phyloP scores from a whole-genome alignment of 768 basidiomycete genomes.

The Rickenella mellea region DNA sequence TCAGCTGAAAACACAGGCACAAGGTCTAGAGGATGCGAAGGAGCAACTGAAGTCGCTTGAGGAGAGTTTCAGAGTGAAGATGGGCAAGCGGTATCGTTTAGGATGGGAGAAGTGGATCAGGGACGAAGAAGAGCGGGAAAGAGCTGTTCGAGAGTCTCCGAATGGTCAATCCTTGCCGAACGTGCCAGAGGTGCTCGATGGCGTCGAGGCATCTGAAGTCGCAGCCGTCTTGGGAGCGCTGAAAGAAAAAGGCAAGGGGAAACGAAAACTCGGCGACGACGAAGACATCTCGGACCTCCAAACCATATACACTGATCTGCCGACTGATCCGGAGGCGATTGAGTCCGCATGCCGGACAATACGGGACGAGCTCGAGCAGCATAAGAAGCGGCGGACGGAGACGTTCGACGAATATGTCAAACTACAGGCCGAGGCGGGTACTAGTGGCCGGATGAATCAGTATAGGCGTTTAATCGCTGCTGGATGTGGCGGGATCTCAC shows the following conservation, averaged over 20 bases:
- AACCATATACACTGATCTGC: conserved; percentile 45
- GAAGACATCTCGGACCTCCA: conserved; percentile 62
- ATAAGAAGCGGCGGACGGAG: conserved; percentile 57
- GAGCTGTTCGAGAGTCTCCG: conserved; percentile 49
- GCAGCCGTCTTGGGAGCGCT: conserved; percentile 28
- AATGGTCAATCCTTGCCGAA: conserved; percentile 42
- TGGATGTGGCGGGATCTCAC: conserved; percentile 79
- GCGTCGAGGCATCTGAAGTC: conserved; percentile 28
- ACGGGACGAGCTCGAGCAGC: conserved; percentile 54
- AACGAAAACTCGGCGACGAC: conserved; percentile 37
- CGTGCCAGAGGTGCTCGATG: conserved; percentile 32
- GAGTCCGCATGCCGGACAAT: conserved; percentile 48
- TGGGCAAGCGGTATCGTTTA: conserved; percentile 71
- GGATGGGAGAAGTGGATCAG: conserved; percentile 94
- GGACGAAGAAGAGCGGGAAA: conserved; percentile 76
- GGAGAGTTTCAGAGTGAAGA: conserved; percentile 56
- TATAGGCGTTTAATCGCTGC: conserved; percentile 85
- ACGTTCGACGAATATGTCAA: conserved; percentile 69
- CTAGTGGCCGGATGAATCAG: conserved; percentile 79
- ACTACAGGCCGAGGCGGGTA: conserved; percentile 85
- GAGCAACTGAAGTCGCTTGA: conserved; percentile 53
- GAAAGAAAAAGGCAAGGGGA: conserved; percentile 42
- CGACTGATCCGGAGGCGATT: conserved; percentile 46
- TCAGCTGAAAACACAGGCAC: conserved; percentile 61
- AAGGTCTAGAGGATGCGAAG: conserved; percentile 53